Percentiles rank a stretch among this genome's conserved stretches.
Evolutionary conservation across 2,329 filamentous ascomycete genomes (phyloP).

Genomic region (Calonectria hawksworthii): DNA sequence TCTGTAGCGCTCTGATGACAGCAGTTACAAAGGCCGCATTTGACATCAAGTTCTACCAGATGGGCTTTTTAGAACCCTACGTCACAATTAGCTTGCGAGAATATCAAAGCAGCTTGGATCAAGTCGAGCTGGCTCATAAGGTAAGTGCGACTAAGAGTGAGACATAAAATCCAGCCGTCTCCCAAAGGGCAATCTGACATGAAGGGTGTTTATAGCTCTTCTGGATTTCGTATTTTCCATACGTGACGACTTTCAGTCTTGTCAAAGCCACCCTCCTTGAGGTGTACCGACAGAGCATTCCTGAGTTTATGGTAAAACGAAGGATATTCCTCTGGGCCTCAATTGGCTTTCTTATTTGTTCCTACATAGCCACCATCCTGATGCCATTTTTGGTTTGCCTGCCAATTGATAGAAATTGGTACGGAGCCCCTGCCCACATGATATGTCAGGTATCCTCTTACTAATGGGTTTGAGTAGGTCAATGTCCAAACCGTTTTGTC

Average conservation of each 20-base stretch:
- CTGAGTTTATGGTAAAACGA: constrained; percentile 27
- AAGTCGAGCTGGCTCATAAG: not conserved
- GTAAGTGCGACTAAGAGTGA: not conserved
- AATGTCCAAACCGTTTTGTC: not conserved
- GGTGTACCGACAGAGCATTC: constrained; percentile 28
- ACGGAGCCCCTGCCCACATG: not conserved
- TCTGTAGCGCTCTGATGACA: constrained; percentile 15
- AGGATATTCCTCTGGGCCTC: constrained; percentile 27
- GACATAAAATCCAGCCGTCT: not conserved
- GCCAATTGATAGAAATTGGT: constrained; percentile 30
- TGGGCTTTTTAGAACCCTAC: constrained; percentile 24
- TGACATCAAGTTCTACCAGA: constrained; percentile 14
- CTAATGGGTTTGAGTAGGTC: not conserved
- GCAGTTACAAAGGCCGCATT: constrained; percentile 18
- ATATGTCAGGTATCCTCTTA: not conserved
- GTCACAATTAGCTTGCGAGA: not conserved
- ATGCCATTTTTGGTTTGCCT: constrained; percentile 19
- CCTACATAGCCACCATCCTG: not conserved
- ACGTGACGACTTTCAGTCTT: constrained; percentile 26
- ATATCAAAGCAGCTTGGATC: not conserved
- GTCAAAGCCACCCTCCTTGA: constrained; percentile 31
- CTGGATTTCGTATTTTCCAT: constrained; percentile 30
- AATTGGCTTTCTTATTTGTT: not conserved
- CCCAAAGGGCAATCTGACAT: not conserved
- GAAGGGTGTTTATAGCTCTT: not conserved